Conservation (phyloP, 345 rosid species). For the Arabis hirsuta region DNA sequence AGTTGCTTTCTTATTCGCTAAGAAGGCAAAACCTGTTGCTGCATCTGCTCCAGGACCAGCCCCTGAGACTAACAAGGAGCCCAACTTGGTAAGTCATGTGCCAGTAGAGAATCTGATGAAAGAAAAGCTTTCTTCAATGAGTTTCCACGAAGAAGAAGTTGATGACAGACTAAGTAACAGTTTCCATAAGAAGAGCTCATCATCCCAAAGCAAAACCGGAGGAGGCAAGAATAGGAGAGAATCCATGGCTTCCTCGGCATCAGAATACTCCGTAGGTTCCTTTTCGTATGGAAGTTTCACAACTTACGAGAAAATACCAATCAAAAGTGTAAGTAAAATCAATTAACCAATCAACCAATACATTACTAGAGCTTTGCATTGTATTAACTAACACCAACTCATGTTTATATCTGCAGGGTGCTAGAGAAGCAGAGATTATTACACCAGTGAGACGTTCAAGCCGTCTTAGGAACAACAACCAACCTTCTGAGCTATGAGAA, state of each 20-base stretch:
- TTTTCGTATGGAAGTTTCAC: conserved; percentile 83
- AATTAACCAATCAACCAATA: background rate
- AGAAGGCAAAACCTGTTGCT: conserved; percentile 33
- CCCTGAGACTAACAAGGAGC: background rate
- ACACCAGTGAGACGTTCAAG: conserved; percentile 94
- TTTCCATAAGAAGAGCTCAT: conserved; percentile 46
- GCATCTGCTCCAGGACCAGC: conserved; percentile 7
- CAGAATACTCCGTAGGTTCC: conserved; percentile 58
- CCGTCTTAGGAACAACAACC: conserved; percentile 62
- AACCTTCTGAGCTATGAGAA: conserved; percentile 52
- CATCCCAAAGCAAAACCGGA: conserved; percentile 32
- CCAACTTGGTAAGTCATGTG: background rate
- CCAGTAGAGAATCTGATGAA: conserved; percentile 16
- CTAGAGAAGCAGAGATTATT: conserved; percentile 51
- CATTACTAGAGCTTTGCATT: background rate
- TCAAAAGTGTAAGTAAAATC: conserved; percentile 60
- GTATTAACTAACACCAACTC: conserved; percentile 14
- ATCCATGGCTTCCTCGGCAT: conserved; percentile 73
- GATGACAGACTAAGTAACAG: conserved; percentile 58
- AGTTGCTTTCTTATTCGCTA: conserved; percentile 42
- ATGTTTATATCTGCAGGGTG: conserved; percentile 50
- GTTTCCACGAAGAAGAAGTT: conserved; percentile 46
- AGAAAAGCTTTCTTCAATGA: conserved; percentile 43
- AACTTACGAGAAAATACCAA: conserved; percentile 65
- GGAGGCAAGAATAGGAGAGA: conserved; percentile 47